Percentiles rank a stretch among this genome's conserved stretches.
Conservation (phyloP, 768 basidiomycete species). For the Trichaptum fuscoviolaceum region DNA sequence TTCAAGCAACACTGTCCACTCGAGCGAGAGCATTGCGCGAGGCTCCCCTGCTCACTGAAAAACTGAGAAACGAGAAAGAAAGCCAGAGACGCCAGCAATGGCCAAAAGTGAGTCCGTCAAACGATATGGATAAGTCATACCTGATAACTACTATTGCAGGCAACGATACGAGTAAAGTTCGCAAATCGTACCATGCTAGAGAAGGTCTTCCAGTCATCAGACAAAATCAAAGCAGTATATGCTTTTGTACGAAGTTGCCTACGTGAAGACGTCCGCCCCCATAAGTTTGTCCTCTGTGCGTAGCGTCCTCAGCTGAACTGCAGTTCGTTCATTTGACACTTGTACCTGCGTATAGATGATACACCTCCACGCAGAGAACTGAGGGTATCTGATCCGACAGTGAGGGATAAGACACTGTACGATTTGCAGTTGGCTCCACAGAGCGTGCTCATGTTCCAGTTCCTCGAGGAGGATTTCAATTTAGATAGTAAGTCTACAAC, state of each 20-base stretch:
- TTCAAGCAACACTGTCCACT: constrained; percentile 57
- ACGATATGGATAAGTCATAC: not conserved
- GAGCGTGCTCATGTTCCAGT: constrained; percentile 70
- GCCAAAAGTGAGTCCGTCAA: constrained; percentile 51
- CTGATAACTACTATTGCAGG: constrained; percentile 36
- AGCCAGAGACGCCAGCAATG: constrained; percentile 60
- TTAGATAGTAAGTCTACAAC: constrained; percentile 34
- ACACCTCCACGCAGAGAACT: constrained; percentile 78
- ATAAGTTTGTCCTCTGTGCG: constrained; percentile 83
- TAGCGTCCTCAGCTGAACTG: constrained; percentile 13
- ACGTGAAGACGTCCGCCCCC: constrained; percentile 67
- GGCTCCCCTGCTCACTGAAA: constrained; percentile 65
- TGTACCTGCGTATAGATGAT: constrained; percentile 48
- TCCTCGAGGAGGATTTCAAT: constrained; percentile 68
- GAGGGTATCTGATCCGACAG: constrained; percentile 71
- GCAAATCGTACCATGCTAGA: constrained; percentile 79
- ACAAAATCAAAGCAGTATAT: constrained; percentile 79
- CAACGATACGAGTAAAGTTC: constrained; percentile 78
- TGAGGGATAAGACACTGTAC: constrained; percentile 60
- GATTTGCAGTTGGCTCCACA: constrained; percentile 78
- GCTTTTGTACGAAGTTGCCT: constrained; percentile 74
- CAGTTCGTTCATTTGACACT: not conserved
- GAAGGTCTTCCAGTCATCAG: constrained; percentile 66
- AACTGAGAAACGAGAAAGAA: constrained; percentile 55
- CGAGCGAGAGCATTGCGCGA: constrained; percentile 58